phyloP scores from a whole-genome alignment of 2,329 filamentous ascomycete genomes.

The Fusarium sp. region DNA sequence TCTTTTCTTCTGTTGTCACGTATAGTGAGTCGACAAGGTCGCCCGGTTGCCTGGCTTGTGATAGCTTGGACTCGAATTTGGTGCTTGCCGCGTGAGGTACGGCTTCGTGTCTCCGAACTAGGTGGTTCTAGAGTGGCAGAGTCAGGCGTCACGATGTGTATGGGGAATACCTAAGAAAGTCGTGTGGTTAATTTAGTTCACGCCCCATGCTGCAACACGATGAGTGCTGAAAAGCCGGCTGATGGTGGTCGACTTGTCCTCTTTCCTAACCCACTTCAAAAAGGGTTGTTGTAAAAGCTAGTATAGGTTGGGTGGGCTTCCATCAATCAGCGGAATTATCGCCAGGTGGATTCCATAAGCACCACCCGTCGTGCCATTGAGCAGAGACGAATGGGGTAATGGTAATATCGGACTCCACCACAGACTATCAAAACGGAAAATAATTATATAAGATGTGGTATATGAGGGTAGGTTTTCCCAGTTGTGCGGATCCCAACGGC shows the following conservation, averaged over 20 bases:
- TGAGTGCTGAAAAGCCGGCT: background rate
- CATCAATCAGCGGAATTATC: slow-evolving; percentile 13
- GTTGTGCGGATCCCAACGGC: background rate
- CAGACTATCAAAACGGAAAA: background rate
- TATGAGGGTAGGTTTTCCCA: background rate
- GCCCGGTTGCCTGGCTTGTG: background rate
- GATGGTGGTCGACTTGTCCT: slow-evolving; percentile 15
- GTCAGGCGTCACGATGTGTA: slow-evolving; percentile 12
- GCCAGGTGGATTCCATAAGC: background rate
- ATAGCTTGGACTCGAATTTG: background rate
- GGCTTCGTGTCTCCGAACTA: background rate
- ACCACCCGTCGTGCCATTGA: background rate
- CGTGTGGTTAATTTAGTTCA: slow-evolving; percentile 10
- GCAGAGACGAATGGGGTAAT: background rate
- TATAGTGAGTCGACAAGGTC: background rate
- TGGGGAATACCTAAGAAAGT: background rate
- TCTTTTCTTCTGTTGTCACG: background rate
- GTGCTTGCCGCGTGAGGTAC: background rate
- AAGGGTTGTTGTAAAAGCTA: slow-evolving; percentile 23
- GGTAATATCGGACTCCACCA: background rate
- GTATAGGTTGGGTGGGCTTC: slow-evolving; percentile 20
- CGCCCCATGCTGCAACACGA: background rate
- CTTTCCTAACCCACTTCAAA: background rate
- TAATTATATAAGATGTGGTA: background rate
- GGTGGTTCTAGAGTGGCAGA: slow-evolving; percentile 15